Evolutionary conservation across 352 stramenopile genomes (phyloP).

Genomic region (Globisporangium irregulare): DNA sequence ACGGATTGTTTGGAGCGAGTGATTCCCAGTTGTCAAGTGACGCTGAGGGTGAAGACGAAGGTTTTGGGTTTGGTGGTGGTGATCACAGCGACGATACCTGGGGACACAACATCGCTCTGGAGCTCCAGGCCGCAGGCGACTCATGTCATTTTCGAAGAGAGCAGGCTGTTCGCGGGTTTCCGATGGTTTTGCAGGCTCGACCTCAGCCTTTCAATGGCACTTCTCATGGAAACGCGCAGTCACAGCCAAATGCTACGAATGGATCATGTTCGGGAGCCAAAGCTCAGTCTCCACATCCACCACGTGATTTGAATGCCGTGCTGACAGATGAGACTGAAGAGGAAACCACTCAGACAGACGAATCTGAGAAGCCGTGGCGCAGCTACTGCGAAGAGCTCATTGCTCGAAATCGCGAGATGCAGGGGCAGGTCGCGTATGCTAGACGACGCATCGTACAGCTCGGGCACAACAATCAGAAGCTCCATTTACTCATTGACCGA

Average conservation of each 20-base stretch:
- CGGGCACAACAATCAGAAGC: conserved; percentile 79
- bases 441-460: conserved; percentile 62
- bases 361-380: conserved; percentile 52
- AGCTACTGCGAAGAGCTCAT: conserved; percentile 75
- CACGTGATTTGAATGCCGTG: background rate
- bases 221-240: background rate
- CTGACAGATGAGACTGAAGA: background rate
- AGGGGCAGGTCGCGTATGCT: conserved; percentile 66
- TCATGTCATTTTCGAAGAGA: background rate
- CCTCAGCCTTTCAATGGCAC: background rate
- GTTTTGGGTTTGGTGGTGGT: conserved; percentile 1
- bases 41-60: conserved; percentile 17
- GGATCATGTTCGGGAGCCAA: background rate
- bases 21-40: conserved; percentile 17
- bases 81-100: conserved; percentile 21
- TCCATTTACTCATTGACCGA: conserved; percentile 79
- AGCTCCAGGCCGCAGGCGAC: conserved; percentile 25
- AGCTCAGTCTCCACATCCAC: background rate
- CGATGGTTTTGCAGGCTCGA: background rate
- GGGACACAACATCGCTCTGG: conserved; percentile 27
- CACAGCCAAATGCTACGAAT: background rate
- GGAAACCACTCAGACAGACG: conserved; percentile 13
- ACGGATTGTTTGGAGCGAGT: conserved; percentile 20
- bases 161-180: background rate
- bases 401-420: conserved; percentile 69